A percentile compares a stretch with the other conserved stretches of the same genome.
Conservation (phyloP, 805 yeast species). For the Saccharomycopsis oosterbeekiorum region DNA sequence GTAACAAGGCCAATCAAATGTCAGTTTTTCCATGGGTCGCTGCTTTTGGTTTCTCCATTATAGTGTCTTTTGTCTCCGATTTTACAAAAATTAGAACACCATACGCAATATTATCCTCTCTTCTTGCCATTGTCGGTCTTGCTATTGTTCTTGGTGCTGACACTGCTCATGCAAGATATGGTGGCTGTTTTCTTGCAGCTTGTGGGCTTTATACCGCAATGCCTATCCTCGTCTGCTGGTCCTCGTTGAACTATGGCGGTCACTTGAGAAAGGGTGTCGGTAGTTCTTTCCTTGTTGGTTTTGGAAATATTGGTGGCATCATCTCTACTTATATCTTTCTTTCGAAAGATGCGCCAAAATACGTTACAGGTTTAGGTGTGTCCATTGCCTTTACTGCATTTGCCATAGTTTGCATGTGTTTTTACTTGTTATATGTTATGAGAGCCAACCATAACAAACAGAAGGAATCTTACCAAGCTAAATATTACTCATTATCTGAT, state of each 20-base stretch:
- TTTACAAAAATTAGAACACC: constrained; percentile 36
- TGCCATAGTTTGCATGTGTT: constrained; percentile 28
- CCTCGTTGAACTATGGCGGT: constrained; percentile 43
- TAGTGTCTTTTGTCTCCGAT: constrained; percentile 58
- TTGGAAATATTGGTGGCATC: constrained; percentile 68
- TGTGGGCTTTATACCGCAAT: constrained; percentile 52
- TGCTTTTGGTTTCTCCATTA: constrained; percentile 59
- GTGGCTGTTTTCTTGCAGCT: constrained; percentile 52
- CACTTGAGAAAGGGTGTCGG: constrained; percentile 52
- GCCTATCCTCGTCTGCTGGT: constrained; percentile 64
- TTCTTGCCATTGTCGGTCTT: constrained; percentile 43
- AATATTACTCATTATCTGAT: constrained; percentile 24
- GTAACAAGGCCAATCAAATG: constrained; percentile 66
- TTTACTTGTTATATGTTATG: constrained; percentile 29
- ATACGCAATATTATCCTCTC: constrained; percentile 26
- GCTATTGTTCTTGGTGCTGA: constrained; percentile 39
- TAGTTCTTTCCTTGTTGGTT: constrained; percentile 55
- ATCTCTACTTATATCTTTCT: constrained; percentile 50
- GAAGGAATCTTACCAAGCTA: constrained; percentile 21
- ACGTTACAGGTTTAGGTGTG: constrained; percentile 43
- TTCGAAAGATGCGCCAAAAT: constrained; percentile 47
- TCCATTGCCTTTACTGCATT: constrained; percentile 39
- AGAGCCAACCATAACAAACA: constrained; percentile 23
- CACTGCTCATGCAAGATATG: constrained; percentile 40
- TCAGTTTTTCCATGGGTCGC: constrained; percentile 81